These are phyloP conservation scores for Creolimax fragrantissima DNA, from an alignment of 78 protist genomes.

Conservation along the genomic window DNA sequence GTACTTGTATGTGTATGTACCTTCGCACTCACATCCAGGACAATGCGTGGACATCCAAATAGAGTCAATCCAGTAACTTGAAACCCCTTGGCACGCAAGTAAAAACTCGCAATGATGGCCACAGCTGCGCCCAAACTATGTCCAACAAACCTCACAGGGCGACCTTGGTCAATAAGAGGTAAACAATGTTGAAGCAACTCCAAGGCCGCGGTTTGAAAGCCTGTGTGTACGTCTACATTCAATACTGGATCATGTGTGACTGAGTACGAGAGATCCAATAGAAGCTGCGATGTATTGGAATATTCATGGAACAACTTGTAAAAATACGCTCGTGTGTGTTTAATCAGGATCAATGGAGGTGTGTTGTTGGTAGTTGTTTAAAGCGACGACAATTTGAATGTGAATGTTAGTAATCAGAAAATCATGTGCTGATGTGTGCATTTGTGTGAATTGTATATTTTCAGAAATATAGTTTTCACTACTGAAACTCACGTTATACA, in stretches of 20 bases:
- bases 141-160: background rate
- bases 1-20: background rate
- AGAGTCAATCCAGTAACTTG: background rate
- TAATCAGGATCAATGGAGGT: no score
- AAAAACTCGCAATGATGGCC: background rate
- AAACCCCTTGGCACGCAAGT: background rate
- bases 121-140: background rate
- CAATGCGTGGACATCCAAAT: background rate
- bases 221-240: background rate
- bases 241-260: background rate
- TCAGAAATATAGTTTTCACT: no score
- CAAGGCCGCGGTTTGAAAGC: background rate
- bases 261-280: background rate
- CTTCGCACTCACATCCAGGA: background rate
- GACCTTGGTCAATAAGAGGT: background rate
- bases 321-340: no score
- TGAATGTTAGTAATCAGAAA: no score
- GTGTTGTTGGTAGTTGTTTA: no score
- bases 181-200: background rate
- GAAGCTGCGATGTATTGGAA: background rate
- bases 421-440: no score
- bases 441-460: no score
- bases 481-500: no score
- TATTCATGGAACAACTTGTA: no score
- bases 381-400: no score